phyloP scores from a whole-genome alignment of 2,329 filamentous ascomycete genomes.

The Calonectria pteridis region DNA sequence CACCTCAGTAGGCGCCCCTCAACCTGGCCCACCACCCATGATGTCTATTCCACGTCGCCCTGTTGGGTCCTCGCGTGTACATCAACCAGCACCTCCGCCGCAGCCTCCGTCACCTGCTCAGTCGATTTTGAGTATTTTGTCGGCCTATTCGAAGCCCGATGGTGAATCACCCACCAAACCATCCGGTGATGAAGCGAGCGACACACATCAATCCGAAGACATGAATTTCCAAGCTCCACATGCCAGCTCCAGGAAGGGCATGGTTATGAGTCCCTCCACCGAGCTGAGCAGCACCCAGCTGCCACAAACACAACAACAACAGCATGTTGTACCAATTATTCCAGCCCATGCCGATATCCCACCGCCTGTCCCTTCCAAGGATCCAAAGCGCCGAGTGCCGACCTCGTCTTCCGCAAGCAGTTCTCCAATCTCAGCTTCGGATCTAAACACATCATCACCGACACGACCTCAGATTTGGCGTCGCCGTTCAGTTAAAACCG shows the following conservation, averaged over 20 bases:
- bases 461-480: slow-evolving; percentile 58
- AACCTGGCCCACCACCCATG: slow-evolving; percentile 37
- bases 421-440: slow-evolving; percentile 27
- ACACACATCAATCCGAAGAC: slow-evolving; percentile 37
- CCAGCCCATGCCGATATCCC: slow-evolving; percentile 23
- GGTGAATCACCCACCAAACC: slow-evolving; percentile 58
- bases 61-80: slow-evolving; percentile 34
- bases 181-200: slow-evolving; percentile 52
- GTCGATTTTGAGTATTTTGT: slow-evolving; percentile 67
- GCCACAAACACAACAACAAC: slow-evolving; percentile 34
- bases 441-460: slow-evolving; percentile 43
- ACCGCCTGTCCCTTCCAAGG: slow-evolving; percentile 46
- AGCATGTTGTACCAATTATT: slow-evolving; percentile 37
- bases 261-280: slow-evolving; percentile 33
- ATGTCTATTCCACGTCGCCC: slow-evolving; percentile 44
- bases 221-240: slow-evolving; percentile 41
- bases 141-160: slow-evolving; percentile 65
- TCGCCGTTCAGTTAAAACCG: slow-evolving; percentile 63
- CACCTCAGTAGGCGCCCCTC: slow-evolving; percentile 30
- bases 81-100: slow-evolving; percentile 26
- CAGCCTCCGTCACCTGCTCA: slow-evolving; percentile 47
- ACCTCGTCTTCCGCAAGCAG: slow-evolving; percentile 36
- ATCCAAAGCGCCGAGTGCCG: slow-evolving; percentile 38
- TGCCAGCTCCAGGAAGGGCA: slow-evolving; percentile 37
- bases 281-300: slow-evolving; percentile 16